These are phyloP conservation scores for Aegilops sharonensis DNA, from an alignment of 176 grass and related monocot species.

Conservation along the genomic window DNA sequence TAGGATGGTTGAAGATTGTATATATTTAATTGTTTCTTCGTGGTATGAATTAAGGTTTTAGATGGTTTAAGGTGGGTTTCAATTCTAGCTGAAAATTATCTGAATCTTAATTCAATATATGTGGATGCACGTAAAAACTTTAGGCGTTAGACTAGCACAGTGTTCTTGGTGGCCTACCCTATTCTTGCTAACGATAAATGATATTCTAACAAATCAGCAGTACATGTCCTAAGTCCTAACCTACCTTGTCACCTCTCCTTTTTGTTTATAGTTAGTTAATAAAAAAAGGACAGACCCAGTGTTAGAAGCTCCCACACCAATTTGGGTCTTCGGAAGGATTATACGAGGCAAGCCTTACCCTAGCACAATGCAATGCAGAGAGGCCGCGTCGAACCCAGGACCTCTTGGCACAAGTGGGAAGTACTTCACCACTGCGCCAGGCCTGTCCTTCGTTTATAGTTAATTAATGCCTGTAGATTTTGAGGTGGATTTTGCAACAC, in stretches of 20 bases:
- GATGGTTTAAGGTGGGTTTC: neutral
- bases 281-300: too few species aligned
- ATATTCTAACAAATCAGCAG: constrained; percentile 25
- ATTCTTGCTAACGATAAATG: constrained; percentile 20
- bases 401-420: too few species aligned
- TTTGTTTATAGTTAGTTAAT: constrained; percentile 25
- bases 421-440: too few species aligned
- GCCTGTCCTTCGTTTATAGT: neutral
- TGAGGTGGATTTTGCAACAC: neutral
- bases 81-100: constrained; percentile 2
- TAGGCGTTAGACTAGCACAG: neutral
- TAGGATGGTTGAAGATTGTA: neutral
- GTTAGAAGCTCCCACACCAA: too few species aligned
- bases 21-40: neutral
- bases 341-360: too few species aligned
- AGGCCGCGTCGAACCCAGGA: too few species aligned
- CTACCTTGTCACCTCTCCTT: constrained; percentile 18
- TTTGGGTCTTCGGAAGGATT: too few species aligned
- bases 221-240: constrained; percentile 19
- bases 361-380: too few species aligned
- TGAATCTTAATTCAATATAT: neutral
- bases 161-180: constrained; percentile 30
- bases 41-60: neutral
- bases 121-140: neutral
- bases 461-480: constrained; percentile 18